Conservation (phyloP, 1,284 basidiomycete species). For the Pulveroboletus sp. region DNA sequence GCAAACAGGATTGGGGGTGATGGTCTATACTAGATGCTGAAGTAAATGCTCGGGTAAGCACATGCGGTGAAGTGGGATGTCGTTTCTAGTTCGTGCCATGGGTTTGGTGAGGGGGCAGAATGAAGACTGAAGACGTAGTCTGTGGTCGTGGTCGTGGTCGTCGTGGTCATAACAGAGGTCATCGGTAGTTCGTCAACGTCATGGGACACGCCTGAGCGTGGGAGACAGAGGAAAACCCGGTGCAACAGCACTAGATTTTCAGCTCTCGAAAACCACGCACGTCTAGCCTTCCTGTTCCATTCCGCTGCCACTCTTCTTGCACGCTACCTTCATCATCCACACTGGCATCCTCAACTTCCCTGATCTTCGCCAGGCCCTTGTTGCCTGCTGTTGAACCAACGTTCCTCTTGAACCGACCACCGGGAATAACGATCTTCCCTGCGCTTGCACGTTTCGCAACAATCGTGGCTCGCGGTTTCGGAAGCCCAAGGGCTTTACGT, state of each 20-base stretch:
- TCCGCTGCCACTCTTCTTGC: slow-evolving; percentile 65
- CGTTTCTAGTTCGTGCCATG: slow-evolving; percentile 10
- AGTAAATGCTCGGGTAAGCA: slow-evolving; percentile 26
- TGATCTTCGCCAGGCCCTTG: slow-evolving; percentile 33
- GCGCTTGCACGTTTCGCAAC: slow-evolving; percentile 39
- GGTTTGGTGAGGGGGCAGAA: not conserved
- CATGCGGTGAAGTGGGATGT: slow-evolving; percentile 1
- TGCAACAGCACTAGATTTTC: slow-evolving; percentile 54
- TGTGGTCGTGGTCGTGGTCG: slow-evolving; percentile 11
- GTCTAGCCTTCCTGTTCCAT: slow-evolving; percentile 74
- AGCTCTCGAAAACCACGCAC: slow-evolving; percentile 79
- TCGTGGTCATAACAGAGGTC: slow-evolving; percentile 14
- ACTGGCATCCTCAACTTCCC: slow-evolving; percentile 24
- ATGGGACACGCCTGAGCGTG: not conserved
- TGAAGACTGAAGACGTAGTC: slow-evolving; percentile 6
- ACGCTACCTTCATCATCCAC: slow-evolving; percentile 37
- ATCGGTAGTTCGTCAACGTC: slow-evolving; percentile 8
- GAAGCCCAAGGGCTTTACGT: slow-evolving; percentile 65
- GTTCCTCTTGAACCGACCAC: slow-evolving; percentile 47
- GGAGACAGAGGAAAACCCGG: not conserved
- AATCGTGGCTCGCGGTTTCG: slow-evolving; percentile 46
- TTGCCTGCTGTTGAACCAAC: slow-evolving; percentile 21
- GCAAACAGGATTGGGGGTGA: slow-evolving; percentile 20
- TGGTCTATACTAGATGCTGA: slow-evolving; percentile 34
- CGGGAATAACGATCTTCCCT: slow-evolving; percentile 60